phyloP scores from a whole-genome alignment of 495 filamentous ascomycete genomes.

The Daldinia caldariorum region DNA sequence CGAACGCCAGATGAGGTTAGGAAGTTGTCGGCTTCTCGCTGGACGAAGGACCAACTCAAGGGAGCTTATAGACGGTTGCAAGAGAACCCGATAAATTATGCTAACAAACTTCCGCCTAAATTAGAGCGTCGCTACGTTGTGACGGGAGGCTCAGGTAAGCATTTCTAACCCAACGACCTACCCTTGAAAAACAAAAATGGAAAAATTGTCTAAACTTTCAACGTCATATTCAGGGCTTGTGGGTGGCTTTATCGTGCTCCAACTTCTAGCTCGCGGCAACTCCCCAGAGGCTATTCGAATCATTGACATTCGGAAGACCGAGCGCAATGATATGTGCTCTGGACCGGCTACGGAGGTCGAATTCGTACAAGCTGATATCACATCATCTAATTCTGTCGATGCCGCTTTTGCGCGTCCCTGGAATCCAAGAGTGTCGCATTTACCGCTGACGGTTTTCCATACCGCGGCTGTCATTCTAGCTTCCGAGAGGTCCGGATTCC shows the following conservation, averaged over 20 bases:
- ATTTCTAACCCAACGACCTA: not conserved
- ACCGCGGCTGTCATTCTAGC: slow-evolving; percentile 58
- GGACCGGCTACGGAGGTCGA: slow-evolving; percentile 47
- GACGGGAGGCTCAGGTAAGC: slow-evolving; percentile 67
- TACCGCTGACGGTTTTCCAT: slow-evolving; percentile 58
- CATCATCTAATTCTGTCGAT: slow-evolving; percentile 48
- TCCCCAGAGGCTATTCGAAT: slow-evolving; percentile 54
- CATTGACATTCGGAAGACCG: slow-evolving; percentile 52
- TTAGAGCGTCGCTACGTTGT: slow-evolving; percentile 65
- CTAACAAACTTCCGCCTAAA: slow-evolving; percentile 61
- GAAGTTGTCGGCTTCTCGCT: slow-evolving; percentile 56
- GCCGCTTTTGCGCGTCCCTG: slow-evolving; percentile 53
- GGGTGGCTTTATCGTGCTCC: slow-evolving; percentile 56
- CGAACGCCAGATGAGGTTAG: slow-evolving; percentile 58
- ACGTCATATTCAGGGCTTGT: slow-evolving; percentile 50
- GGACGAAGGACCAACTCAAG: slow-evolving; percentile 60
- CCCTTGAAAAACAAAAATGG: not conserved
- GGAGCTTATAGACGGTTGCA: slow-evolving; percentile 56
- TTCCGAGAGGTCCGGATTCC: slow-evolving; percentile 53
- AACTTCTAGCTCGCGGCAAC: slow-evolving; percentile 56
- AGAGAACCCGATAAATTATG: slow-evolving; percentile 57
- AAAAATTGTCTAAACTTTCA: slow-evolving; percentile 19
- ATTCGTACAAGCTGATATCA: slow-evolving; percentile 56
- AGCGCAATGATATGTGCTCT: slow-evolving; percentile 50
- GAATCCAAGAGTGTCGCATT: slow-evolving; percentile 41